These are phyloP conservation scores for Eucalyptus regnans DNA, from an alignment of 345 rosid genomes.

Conservation along the genomic window DNA sequence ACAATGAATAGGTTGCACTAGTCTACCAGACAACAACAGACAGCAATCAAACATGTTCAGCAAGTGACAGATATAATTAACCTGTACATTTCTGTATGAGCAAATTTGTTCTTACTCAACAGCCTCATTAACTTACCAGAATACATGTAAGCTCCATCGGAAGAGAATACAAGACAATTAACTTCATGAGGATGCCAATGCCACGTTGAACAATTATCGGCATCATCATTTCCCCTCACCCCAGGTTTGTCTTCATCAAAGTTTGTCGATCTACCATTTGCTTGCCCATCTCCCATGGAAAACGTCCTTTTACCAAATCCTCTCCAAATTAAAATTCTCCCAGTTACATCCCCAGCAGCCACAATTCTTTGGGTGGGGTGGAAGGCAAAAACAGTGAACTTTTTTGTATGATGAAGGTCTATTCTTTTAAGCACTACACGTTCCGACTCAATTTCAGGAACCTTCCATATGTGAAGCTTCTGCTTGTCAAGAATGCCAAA, in stretches of 20 bases:
- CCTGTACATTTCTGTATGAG: background rate
- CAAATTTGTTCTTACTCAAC: background rate
- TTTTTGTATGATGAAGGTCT: constrained; percentile 74
- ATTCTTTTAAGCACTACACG: constrained; percentile 34
- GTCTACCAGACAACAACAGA: background rate
- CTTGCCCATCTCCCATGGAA: constrained; percentile 8
- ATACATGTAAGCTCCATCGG: constrained; percentile 85
- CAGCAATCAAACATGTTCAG: background rate
- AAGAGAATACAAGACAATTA: constrained; percentile 63
- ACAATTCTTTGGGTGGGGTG: constrained; percentile 73
- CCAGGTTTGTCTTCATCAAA: constrained; percentile 71
- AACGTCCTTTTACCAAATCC: constrained; percentile 54
- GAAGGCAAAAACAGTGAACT: constrained; percentile 56
- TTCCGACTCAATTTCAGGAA: constrained; percentile 38
- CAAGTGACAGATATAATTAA: background rate
- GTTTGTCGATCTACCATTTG: constrained; percentile 3
- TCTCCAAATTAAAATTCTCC: constrained; percentile 92
- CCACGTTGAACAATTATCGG: constrained; percentile 92
- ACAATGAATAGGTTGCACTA: background rate
- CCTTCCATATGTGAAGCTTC: constrained; percentile 66
- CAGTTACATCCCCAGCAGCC: constrained; percentile 88
- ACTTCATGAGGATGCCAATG: constrained; percentile 83
- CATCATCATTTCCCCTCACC: constrained; percentile 88
- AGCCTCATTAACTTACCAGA: constrained; percentile 39
- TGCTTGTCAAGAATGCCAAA: constrained; percentile 47